Base-by-base conservation (phyloP, 495 filamentous ascomycete genomes). In the Evernia prunastri region DNA sequence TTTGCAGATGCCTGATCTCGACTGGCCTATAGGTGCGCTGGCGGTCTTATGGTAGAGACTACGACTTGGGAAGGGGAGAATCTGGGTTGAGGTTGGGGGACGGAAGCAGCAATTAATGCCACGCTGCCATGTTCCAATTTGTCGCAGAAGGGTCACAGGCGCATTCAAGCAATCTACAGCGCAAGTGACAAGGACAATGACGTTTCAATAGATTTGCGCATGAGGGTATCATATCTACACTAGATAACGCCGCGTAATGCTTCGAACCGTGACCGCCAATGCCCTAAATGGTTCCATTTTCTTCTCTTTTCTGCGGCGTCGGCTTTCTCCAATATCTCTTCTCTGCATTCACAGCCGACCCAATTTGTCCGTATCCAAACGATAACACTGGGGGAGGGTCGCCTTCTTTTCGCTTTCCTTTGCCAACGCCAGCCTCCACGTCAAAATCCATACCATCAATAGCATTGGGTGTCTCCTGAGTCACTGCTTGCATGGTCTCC, bases 21-120 rank as follows among this genome's bases (percentile, higher is more conserved):
- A 35, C 33, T 60, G 59, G 53, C 49, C 58, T 49, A 39, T 73
- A 96, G 91, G 61, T 95, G 91, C 76, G 82, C 82, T 36, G 84
- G 85, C 69, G 86, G 81, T 61, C 84, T 93, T 72, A 88, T 81
- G 66, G 88, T 92, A 13, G 91, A 96, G 75, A 95, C 90, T 31
- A 95, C 90, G 29, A 77, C 81, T 57, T 93, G 89, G 88, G 89
- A 94, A 42, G 65, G 45, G 20, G 58, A 61, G 25, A 37, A n/a
- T 54, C 11, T 6, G 15, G 33, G 17, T 29, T 15, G 20, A 63
- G 20, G n/a, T 39, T 60, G 18, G 43, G 36, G 18, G 59, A 29
- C 2, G 13, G 39, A 31, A 47, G 29, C 3, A 45, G 49, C 12
- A 54, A 23, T 4, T 4, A n/a, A 40, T 31, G 12, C n/a, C n/a